phyloP scores from a whole-genome alignment of 2,329 filamentous ascomycete genomes.

The Epicoccum nigrum region DNA sequence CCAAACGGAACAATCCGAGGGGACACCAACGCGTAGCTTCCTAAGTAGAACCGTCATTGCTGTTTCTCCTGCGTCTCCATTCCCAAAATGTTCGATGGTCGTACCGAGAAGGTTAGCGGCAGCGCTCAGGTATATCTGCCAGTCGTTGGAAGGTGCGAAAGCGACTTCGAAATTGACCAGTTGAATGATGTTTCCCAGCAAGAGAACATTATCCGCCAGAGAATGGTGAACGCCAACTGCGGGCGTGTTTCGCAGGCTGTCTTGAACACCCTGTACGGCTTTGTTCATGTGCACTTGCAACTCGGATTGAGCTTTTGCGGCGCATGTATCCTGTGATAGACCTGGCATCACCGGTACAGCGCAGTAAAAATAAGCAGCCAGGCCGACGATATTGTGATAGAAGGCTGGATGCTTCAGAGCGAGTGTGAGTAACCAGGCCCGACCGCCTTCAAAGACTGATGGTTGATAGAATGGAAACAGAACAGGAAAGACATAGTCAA shows the following conservation, averaged over 20 bases:
- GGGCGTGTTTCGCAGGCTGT: neutral
- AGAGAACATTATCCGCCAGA: conserved; percentile 10
- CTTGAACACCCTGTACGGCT: conserved; percentile 2
- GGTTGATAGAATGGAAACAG: conserved; percentile 69
- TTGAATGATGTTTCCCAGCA: conserved; percentile 60
- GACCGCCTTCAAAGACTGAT: conserved; percentile 61
- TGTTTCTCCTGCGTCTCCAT: neutral
- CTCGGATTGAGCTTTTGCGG: neutral
- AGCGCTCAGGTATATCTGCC: conserved; percentile 58
- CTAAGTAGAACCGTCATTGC: conserved; percentile 19
- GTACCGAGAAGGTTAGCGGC: conserved; percentile 59
- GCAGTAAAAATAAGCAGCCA: conserved; percentile 13
- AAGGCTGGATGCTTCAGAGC: conserved; percentile 21
- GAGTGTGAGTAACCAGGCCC: conserved; percentile 65
- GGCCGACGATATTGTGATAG: conserved; percentile 50
- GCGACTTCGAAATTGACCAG: conserved; percentile 61
- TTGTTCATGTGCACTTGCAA: conserved; percentile 4
- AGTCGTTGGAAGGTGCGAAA: conserved; percentile 55
- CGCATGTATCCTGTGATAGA: neutral
- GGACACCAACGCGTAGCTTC: conserved; percentile 5
- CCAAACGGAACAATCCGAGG: conserved; percentile 17
- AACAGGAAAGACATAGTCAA: conserved; percentile 68
- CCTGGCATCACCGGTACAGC: conserved; percentile 4
- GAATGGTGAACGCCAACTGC: neutral
- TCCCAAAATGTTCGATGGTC: conserved; percentile 24